Conservation (phyloP, 345 rosid species). For the Citrus cavaleriei region DNA sequence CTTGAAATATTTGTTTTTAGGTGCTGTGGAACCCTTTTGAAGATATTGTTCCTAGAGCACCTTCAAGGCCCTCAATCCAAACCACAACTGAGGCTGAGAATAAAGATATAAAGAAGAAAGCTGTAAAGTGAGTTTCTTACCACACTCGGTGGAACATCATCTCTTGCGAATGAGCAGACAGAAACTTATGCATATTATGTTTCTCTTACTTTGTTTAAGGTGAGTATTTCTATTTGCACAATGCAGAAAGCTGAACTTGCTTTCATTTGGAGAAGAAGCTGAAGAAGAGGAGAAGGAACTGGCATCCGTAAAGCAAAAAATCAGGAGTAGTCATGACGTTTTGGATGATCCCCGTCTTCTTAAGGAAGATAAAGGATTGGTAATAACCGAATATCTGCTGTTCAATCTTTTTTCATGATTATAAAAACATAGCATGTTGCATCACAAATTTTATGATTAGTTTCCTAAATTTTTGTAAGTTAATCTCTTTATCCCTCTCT, state of each 20-base stretch:
- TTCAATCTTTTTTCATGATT: background rate
- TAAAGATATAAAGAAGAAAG: conserved; percentile 62
- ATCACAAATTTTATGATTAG: background rate
- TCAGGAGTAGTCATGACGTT: conserved; percentile 95
- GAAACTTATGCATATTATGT: background rate
- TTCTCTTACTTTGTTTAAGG: conserved; percentile 12
- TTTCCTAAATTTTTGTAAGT: background rate
- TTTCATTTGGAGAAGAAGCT: conserved; percentile 97
- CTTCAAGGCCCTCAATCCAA: conserved; percentile 30
- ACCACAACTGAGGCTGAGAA: conserved; percentile 38
- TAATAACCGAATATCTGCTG: conserved; percentile 20
- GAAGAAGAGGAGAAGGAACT: conserved; percentile 94
- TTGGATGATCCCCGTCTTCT: conserved; percentile 91
- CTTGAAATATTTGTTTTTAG: conserved; percentile 32
- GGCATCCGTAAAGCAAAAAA: conserved; percentile 66
- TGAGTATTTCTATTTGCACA: conserved; percentile 20
- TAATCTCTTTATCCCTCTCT: background rate
- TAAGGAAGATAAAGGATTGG: conserved; percentile 62
- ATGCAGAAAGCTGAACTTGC: conserved; percentile 80
- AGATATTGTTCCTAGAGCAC: conserved; percentile 75
- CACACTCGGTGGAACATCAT: background rate
- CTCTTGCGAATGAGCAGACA: background rate
- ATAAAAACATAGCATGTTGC: background rate
- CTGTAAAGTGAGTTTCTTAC: conserved; percentile 58
- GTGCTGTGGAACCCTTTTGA: conserved; percentile 96